These are phyloP conservation scores for Ramaria rubella DNA, from an alignment of 768 basidiomycete genomes.

Conservation along the genomic window DNA sequence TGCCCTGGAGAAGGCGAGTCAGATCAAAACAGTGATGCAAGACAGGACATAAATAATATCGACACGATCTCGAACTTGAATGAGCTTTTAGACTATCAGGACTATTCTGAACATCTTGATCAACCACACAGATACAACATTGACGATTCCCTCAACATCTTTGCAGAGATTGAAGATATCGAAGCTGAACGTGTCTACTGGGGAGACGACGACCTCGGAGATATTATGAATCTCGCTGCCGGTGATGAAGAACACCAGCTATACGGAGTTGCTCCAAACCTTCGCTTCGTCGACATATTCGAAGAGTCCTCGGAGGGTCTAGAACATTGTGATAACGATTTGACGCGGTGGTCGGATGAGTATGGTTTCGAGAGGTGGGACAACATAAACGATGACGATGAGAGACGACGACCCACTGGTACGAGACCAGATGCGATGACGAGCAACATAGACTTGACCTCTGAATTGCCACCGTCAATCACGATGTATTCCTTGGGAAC, in stretches of 20 bases:
- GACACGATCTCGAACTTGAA: too few relatives aligned
- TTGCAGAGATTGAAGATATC: background rate
- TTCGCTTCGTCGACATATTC: too few relatives aligned
- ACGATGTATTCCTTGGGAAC: conserved; percentile 10
- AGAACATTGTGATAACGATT: background rate
- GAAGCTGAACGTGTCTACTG: background rate
- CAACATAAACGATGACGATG: background rate
- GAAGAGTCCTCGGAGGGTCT: background rate
- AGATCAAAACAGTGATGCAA: background rate
- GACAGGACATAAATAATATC: too few relatives aligned
- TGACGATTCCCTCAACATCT: too few relatives aligned
- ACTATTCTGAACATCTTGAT: too few relatives aligned
- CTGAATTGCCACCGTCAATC: background rate
- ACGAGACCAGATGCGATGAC: background rate
- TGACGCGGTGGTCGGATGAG: background rate
- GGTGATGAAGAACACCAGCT: too few relatives aligned
- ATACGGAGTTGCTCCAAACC: too few relatives aligned
- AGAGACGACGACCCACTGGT: background rate
- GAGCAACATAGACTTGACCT: background rate
- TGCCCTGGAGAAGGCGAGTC: too few relatives aligned
- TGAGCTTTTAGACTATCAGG: too few relatives aligned
- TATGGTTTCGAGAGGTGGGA: background rate
- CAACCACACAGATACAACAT: background rate
- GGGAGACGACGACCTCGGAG: too few relatives aligned
- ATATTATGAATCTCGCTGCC: too few relatives aligned